Evolutionary conservation across 2,329 filamentous ascomycete species (phyloP), one percentile per base, ranked within the genome.

Genomic region (Verticillium isaacii): DNA sequence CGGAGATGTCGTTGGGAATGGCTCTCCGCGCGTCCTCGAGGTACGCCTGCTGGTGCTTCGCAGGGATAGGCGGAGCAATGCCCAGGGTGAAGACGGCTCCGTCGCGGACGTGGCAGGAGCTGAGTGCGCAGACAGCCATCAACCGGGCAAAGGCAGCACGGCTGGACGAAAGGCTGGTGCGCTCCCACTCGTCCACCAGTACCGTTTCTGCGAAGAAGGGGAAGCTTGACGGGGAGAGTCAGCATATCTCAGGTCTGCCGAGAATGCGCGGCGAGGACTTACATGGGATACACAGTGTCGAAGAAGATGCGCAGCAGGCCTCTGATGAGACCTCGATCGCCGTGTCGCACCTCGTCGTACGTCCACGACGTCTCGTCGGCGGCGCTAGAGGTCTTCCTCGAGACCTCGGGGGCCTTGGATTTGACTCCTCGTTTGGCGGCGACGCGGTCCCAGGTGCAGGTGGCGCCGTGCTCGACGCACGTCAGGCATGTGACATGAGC

Each of bases 111-210:
- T 82, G 74, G 7, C 76, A 77, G 3, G 80, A 78, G 8, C 79
- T 76, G 37, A 84, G 71, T 4, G 81, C 78, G 66, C 82, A 84
- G 3, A 78, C 75, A 9, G 81, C 78, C 82, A 84, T 84, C 23
- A 80, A 75, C 1, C 75, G 78, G 15, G 79, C 78, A 66, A 83
- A 84, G 34, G 82, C 73, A 7, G 74, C 61, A 15, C 63, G 60
- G 32, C 57, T 65, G 17, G 63, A 60, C 12, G 64, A 66, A 54
- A 66, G 69, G 32, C 73, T 74, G 63, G 80, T 72, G 3, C 64
- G 69, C 7, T 77, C 71, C 66, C 84, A 78, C n/a, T 82, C 75
- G 19, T 73, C 71, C 14, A 73, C 68, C 7, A 74, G 66, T n/a
- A 82, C 68, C 54, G 74, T 73, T 39, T 75, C 75, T 66, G 84